Conservation (phyloP, 1,284 basidiomycete genomes). For the Rhodotorula sp. region DNA sequence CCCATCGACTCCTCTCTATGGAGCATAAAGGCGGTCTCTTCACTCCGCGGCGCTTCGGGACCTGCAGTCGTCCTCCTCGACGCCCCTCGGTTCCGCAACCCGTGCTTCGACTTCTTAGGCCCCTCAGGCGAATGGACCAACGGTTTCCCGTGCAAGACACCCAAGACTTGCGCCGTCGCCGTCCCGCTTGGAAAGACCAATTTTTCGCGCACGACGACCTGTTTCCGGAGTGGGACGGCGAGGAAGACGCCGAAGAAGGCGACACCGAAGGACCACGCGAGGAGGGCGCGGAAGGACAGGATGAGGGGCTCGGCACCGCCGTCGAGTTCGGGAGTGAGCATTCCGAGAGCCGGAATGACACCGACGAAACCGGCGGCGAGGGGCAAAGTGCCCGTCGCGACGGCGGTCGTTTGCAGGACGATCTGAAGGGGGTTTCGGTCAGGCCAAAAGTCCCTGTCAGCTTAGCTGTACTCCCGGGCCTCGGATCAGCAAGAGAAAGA, state of each 20-base stretch:
- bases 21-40: neutral
- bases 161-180: conserved; percentile 93
- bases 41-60: neutral
- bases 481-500: neutral
- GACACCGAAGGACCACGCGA: conserved; percentile 80
- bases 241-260: conserved; percentile 96
- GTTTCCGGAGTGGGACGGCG: conserved; percentile 85
- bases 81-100: neutral
- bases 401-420: conserved; percentile 90
- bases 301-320: conserved; percentile 67
- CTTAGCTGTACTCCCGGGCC: neutral
- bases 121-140: conserved; percentile 45
- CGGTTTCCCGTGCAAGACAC: conserved; percentile 77
- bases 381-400: conserved; percentile 78
- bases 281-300: conserved; percentile 66
- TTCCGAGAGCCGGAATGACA: conserved; percentile 81
- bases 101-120: neutral
- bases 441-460: neutral
- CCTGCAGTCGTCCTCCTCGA: conserved; percentile 4
- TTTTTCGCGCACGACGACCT: conserved; percentile 93
- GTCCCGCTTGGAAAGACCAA: conserved; percentile 88
- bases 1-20: neutral
- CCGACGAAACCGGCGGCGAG: conserved; percentile 92
- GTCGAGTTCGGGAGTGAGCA: conserved; percentile 72
- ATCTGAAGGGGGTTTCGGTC: conserved; percentile 47